Conservation (phyloP, 495 filamentous ascomycete species). For the Wilcoxina mikolae region DNA sequence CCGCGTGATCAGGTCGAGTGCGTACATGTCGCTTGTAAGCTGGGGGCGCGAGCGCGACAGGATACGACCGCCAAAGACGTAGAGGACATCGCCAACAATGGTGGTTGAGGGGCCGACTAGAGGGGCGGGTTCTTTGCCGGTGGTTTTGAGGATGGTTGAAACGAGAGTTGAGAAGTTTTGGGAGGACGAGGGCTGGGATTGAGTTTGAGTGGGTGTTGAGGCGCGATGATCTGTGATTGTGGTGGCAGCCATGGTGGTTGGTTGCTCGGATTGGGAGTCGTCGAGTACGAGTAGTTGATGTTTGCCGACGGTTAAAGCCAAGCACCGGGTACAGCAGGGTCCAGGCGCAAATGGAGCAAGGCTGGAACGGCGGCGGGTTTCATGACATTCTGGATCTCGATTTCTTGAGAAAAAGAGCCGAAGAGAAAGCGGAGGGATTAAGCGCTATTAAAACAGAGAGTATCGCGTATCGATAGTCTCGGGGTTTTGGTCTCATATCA, state of each 20-base stretch:
- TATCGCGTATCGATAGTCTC: too few species aligned
- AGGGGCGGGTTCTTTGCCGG: conserved; percentile 76
- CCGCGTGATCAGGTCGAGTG: conserved; percentile 74
- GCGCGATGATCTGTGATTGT: background rate
- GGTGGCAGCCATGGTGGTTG: background rate
- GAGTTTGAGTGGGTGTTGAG: background rate
- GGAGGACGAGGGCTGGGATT: background rate
- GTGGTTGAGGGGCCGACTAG: conserved; percentile 92
- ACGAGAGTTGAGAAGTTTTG: conserved; percentile 28
- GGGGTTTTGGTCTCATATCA: too few species aligned
- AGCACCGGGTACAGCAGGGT: too few species aligned
- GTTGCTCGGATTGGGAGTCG: too few species aligned
- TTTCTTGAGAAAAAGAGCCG: too few species aligned
- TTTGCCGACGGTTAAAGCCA: too few species aligned
- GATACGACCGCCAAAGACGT: conserved; percentile 85
- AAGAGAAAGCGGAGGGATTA: too few species aligned
- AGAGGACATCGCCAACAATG: conserved; percentile 82
- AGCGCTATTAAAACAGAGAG: too few species aligned
- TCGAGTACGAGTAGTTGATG: background rate
- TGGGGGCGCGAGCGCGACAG: conserved; percentile 64
- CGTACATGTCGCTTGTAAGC: conserved; percentile 77
- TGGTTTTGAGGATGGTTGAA: conserved; percentile 43
- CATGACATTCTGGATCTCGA: too few species aligned
- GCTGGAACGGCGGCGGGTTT: too few species aligned
- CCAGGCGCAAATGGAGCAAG: too few species aligned